Conservation (phyloP, 2,329 filamentous ascomycete genomes). For the Aspergillus niger region DNA sequence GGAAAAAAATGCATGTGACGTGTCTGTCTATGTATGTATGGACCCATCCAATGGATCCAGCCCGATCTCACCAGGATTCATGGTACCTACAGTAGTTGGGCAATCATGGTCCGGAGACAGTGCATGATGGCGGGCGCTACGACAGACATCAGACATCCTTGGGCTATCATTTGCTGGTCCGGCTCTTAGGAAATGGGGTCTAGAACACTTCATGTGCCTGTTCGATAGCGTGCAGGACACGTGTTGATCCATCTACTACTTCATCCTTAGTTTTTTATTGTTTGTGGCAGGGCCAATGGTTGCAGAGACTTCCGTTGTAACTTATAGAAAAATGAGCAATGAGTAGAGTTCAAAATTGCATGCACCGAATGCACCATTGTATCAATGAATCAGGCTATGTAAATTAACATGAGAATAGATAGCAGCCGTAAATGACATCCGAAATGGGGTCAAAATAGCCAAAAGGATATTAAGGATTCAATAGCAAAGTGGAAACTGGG, state of each 20-base stretch:
- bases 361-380: background rate
- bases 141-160: no score
- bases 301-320: no score
- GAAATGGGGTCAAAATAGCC: background rate
- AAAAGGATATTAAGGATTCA: conserved; percentile 2
- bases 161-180: no score
- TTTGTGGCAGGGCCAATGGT: no score
- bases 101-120: no score
- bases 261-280: no score
- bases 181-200: no score
- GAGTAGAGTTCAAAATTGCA: background rate
- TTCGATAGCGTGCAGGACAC: no score
- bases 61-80: background rate
- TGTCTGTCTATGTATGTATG: background rate
- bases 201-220: no score
- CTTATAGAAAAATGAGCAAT: no score
- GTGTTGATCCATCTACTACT: no score
- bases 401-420: background rate
- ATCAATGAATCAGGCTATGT: conserved; percentile 1
- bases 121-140: no score
- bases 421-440: conserved; percentile 1
- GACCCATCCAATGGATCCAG: background rate
- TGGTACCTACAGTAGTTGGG: background rate
- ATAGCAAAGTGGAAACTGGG: conserved; percentile 7
- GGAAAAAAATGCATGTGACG: background rate